Evolutionary conservation across 495 filamentous ascomycete species (phyloP).

Genomic region (Cercophora scortea): DNA sequence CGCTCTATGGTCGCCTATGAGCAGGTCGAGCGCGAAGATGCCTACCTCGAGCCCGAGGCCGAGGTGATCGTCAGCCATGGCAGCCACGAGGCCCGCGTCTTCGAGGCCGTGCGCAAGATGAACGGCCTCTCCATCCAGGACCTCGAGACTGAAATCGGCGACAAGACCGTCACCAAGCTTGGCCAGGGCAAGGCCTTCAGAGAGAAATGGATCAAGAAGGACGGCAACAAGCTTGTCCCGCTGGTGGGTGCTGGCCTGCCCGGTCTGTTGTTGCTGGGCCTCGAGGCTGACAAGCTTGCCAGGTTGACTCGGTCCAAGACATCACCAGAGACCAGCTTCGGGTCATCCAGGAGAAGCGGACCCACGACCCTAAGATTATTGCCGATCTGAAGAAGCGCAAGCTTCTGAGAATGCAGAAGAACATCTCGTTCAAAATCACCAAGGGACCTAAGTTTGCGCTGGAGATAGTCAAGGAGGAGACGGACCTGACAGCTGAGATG

Average conservation of each 20-base stretch:
- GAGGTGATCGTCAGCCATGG: slow-evolving; percentile 42
- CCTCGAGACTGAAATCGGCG: slow-evolving; percentile 63
- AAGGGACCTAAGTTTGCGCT: slow-evolving; percentile 83
- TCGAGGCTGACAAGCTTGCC: slow-evolving; percentile 4
- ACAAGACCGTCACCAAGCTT: slow-evolving; percentile 76
- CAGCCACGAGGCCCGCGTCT: slow-evolving; percentile 92
- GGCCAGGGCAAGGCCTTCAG: slow-evolving; percentile 97
- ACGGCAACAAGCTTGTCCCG: slow-evolving; percentile 20
- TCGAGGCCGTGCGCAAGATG: slow-evolving; percentile 69
- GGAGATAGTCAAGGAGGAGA: slow-evolving; percentile 86
- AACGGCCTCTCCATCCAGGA: slow-evolving; percentile 76
- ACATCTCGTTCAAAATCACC: slow-evolving; percentile 70
- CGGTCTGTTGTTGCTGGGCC: neutral
- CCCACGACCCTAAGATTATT: slow-evolving; percentile 64
- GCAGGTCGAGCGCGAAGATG: slow-evolving; percentile 60
- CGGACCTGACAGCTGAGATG: slow-evolving; percentile 93
- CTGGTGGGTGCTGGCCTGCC: slow-evolving; percentile 7
- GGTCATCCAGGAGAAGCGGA: slow-evolving; percentile 58
- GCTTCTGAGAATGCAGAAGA: slow-evolving; percentile 70
- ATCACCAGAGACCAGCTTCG: slow-evolving; percentile 65
- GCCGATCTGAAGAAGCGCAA: slow-evolving; percentile 84
- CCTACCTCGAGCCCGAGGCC: neutral
- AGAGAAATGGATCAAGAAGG: slow-evolving; percentile 85
- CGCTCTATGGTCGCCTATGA: slow-evolving; percentile 83
- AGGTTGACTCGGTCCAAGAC: slow-evolving; percentile 67